These are phyloP conservation scores for Cyclocybe cylindracea DNA, from an alignment of 768 basidiomycete species.

Conservation along the genomic window DNA sequence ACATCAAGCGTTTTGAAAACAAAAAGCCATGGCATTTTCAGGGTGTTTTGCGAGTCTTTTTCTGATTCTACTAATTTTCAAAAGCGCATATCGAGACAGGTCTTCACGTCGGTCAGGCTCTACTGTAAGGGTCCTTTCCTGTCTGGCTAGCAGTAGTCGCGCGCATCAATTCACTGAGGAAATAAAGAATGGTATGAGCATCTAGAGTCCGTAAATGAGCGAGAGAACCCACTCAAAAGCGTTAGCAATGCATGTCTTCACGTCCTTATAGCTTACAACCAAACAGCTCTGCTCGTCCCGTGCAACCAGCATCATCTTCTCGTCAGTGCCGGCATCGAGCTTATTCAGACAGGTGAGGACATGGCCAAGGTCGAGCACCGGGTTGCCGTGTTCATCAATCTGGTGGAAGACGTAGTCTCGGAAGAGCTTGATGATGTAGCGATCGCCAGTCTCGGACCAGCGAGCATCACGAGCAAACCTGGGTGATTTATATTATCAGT, in stretches of 20 bases:
- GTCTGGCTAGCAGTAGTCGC: conserved; percentile 23
- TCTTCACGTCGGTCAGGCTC: neutral
- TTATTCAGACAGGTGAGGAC: conserved; percentile 94
- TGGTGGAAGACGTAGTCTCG: conserved; percentile 98
- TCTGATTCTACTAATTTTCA: conserved; percentile 71
- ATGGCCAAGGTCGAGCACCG: conserved; percentile 87
- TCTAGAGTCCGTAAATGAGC: neutral
- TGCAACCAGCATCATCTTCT: conserved; percentile 91
- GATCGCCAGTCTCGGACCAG: conserved; percentile 98
- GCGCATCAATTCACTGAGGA: conserved; percentile 48
- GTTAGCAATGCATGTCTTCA: conserved; percentile 81
- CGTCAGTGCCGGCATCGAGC: conserved; percentile 93
- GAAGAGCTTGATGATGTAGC: conserved; percentile 98
- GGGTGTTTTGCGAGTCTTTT: conserved; percentile 61
- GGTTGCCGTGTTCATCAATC: conserved; percentile 87
- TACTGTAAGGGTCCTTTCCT: conserved; percentile 6
- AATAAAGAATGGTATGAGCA: neutral
- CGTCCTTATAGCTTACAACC: conserved; percentile 90
- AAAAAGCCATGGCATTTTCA: conserved; percentile 33
- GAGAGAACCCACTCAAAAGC: conserved; percentile 70
- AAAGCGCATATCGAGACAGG: neutral
- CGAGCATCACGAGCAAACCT: conserved; percentile 94
- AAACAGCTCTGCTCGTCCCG: conserved; percentile 96
- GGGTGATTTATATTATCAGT: neutral
- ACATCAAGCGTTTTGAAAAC: neutral